Percentiles rank a stretch among this genome's conserved stretches.
These are phyloP conservation scores for Spinellus fusiger DNA, from an alignment of 192 early-diverging fungal species.

Conservation along the genomic window DNA sequence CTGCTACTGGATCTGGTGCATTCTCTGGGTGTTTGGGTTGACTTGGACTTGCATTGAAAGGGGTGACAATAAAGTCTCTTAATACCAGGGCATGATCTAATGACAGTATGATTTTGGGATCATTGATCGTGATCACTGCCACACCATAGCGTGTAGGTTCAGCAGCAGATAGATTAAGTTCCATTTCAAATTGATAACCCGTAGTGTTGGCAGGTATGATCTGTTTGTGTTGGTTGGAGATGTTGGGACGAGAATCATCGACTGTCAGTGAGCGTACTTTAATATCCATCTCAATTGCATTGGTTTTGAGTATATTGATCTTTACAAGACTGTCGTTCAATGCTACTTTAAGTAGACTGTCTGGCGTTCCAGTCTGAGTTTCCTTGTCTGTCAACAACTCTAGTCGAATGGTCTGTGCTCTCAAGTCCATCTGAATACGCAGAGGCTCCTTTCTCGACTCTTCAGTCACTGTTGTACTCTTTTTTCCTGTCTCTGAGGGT, in stretches of 20 bases:
- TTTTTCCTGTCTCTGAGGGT: neutral
- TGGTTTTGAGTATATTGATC: slow-evolving; percentile 51
- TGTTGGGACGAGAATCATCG: slow-evolving; percentile 72
- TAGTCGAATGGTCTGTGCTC: slow-evolving; percentile 66
- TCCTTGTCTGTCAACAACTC: slow-evolving; percentile 70
- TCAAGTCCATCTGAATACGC: slow-evolving; percentile 44
- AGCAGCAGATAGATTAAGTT: slow-evolving; percentile 33
- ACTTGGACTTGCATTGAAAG: slow-evolving; percentile 29
- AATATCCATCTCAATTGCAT: slow-evolving; percentile 63
- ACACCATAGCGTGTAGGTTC: slow-evolving; percentile 43
- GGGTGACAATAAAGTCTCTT: slow-evolving; percentile 68
- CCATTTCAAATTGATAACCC: slow-evolving; percentile 59
- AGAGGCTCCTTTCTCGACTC: neutral
- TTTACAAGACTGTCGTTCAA: slow-evolving; percentile 46
- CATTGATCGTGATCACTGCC: slow-evolving; percentile 70
- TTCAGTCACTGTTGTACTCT: neutral
- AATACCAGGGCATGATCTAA: slow-evolving; percentile 84
- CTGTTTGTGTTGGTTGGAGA: slow-evolving; percentile 75
- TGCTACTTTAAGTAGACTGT: slow-evolving; percentile 46
- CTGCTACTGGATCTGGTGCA: neutral
- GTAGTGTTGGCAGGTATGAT: slow-evolving; percentile 64
- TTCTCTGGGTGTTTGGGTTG: slow-evolving; percentile 5
- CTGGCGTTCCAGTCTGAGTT: slow-evolving; percentile 40
- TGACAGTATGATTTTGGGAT: slow-evolving; percentile 77
- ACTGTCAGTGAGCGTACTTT: slow-evolving; percentile 66